A percentile compares a stretch with the other conserved stretches of the same genome.
phyloP scores from a whole-genome alignment of 129 eudicot genomes.

The Escallonia rubra region DNA sequence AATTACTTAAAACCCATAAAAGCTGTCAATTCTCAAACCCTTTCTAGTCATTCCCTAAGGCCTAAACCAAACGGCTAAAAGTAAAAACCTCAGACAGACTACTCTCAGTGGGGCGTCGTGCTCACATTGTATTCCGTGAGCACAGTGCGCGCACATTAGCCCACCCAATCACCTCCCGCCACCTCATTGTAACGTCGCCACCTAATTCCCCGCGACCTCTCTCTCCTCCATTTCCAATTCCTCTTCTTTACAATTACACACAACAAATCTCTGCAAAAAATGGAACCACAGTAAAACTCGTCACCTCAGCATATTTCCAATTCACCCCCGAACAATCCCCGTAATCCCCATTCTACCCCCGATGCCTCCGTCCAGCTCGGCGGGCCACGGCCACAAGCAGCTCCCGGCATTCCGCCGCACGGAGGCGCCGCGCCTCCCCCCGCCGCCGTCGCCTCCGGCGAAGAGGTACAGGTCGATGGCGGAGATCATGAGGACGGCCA shows the following conservation, averaged over 20 bases:
- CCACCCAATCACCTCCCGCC: conserved; percentile 17
- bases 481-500: conserved; percentile 48
- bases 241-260: not conserved
- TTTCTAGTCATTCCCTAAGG: too few relatives aligned
- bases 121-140: conserved; percentile 15
- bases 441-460: conserved; percentile 15
- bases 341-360: conserved; percentile 16
- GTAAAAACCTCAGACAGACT: too few relatives aligned
- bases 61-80: too few relatives aligned
- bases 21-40: too few relatives aligned
- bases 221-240: not conserved
- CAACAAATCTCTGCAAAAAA: not conserved
- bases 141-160: not conserved
- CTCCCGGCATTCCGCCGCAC: not conserved
- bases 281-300: conserved; percentile 3
- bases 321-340: conserved; percentile 13
- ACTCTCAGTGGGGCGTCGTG: not conserved
- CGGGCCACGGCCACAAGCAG: not conserved
- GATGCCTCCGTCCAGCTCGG: conserved; percentile 33
- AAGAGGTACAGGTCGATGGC: conserved; percentile 44
- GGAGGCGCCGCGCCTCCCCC: not conserved
- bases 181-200: conserved; percentile 17
- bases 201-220: conserved; percentile 21
- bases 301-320: conserved; percentile 32
- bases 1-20: too few relatives aligned